These are phyloP conservation scores for Mercurialis annua DNA, from an alignment of 345 rosid species.

Conservation along the genomic window DNA sequence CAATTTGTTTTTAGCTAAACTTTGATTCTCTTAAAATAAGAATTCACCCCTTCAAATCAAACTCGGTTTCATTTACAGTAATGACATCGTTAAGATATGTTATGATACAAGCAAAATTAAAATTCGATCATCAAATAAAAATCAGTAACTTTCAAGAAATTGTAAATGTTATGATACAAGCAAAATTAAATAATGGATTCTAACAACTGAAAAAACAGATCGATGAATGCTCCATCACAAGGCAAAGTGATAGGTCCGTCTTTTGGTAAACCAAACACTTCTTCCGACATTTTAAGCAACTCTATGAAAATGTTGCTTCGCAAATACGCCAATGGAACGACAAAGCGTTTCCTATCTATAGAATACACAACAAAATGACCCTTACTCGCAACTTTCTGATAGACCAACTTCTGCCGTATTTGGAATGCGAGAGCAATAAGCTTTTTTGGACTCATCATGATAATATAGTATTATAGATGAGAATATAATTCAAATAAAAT, in stretches of 20 bases:
- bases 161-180: no score
- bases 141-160: no score
- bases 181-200: no score
- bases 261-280: slow-evolving; percentile 31
- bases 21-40: no score
- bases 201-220: slow-evolving; percentile 14
- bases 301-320: slow-evolving; percentile 27
- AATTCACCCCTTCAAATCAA: no score
- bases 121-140: no score
- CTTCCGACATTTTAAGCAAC: slow-evolving; percentile 33
- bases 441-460: slow-evolving; percentile 21
- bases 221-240: slow-evolving; percentile 27
- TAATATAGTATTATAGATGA: no score
- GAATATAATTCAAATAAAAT: no score
- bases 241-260: slow-evolving; percentile 41
- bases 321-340: slow-evolving; percentile 33
- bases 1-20: no score
- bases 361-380: slow-evolving; percentile 38
- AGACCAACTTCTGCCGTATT: background rate
- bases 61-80: no score
- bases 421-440: background rate
- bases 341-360: slow-evolving; percentile 28
- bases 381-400: slow-evolving; percentile 11
- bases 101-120: no score
- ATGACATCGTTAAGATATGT: no score